These are phyloP conservation scores for Areca catechu DNA, from an alignment of 176 grass and related monocot species.

Conservation along the genomic window DNA sequence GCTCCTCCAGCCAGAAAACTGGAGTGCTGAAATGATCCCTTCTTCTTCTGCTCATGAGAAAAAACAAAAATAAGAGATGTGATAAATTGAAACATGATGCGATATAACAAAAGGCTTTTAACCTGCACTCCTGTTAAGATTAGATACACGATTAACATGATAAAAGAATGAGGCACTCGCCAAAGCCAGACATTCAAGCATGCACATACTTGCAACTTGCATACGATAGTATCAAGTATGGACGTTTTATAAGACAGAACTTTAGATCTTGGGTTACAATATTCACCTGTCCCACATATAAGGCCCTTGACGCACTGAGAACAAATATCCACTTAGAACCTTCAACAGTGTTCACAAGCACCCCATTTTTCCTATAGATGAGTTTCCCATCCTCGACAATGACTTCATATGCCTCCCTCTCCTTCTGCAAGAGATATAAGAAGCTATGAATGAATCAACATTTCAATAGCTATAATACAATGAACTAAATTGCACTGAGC, in stretches of 20 bases:
- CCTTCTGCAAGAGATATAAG: slow-evolving; percentile 49
- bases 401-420: slow-evolving; percentile 80
- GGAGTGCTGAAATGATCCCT: slow-evolving; percentile 87
- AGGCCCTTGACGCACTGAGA: slow-evolving; percentile 50
- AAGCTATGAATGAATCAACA: background rate
- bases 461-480: background rate
- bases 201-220: too few species aligned
- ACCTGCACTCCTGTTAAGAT: too few species aligned
- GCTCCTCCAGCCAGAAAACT: slow-evolving; percentile 82
- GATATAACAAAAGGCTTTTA: too few species aligned
- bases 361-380: slow-evolving; percentile 41
- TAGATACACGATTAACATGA: too few species aligned
- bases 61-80: background rate
- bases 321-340: slow-evolving; percentile 95
- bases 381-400: slow-evolving; percentile 51
- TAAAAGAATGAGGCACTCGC: too few species aligned
- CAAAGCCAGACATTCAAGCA: too few species aligned
- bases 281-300: slow-evolving; percentile 86
- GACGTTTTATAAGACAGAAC: too few species aligned
- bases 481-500: too few species aligned
- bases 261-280: too few species aligned
- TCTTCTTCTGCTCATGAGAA: slow-evolving; percentile 66
- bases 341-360: slow-evolving; percentile 46
- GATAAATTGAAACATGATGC: slow-evolving; percentile 6
- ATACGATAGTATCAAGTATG: too few species aligned